Evolutionary conservation across 495 filamentous ascomycete species (phyloP), one percentile per base, ranked within the genome.

Genomic region (Penicillium mononematosum): DNA sequence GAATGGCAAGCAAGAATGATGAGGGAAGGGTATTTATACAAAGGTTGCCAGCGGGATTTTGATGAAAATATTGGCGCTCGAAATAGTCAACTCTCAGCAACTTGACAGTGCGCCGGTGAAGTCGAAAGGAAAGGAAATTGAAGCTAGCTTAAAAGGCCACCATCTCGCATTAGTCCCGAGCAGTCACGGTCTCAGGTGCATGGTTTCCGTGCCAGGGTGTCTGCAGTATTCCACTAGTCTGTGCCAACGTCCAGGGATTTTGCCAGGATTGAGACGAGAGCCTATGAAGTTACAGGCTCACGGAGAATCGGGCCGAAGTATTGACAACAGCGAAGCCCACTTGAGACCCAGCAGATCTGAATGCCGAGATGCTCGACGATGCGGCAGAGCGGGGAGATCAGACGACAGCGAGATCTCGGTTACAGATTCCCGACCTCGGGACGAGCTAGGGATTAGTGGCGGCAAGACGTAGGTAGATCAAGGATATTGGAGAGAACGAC

Each of bases 151-250:
- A 74, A 46, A 62, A 61, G 60, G 50, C 50, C 60, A 68, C 36
- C 68, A 73, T 71, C 46, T 65, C 60, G 63, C 64, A 68, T 70
- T 73, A 55, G 62, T 62, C 46, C 53, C 46, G 61, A 50, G 52
- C 53, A 67, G 61, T 73, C 62, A 62, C 51, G 45, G 55, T 62
- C 47, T 59, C 59, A 42, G 53, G 62, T 61, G 61, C 65, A 69
- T 65, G 52, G 66, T 64, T 57, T 60, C 60, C 63, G 72, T 72
- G 55, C 67, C 67, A 67, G 63, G 67, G 59, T 64, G 57, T 62
- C 67, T 70, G 67, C 68, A 58, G 58, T 64, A 69, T 70, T 63
- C 62, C 57, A 70, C 62, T 61, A 54, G 59, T 56, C 61, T 60
- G 52, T 63, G 62, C 49, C 50, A 58, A 61, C 52, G 62, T 68